Base-by-base conservation (phyloP, 1,284 basidiomycete genomes). In the Fomitopsis pinicola region DNA sequence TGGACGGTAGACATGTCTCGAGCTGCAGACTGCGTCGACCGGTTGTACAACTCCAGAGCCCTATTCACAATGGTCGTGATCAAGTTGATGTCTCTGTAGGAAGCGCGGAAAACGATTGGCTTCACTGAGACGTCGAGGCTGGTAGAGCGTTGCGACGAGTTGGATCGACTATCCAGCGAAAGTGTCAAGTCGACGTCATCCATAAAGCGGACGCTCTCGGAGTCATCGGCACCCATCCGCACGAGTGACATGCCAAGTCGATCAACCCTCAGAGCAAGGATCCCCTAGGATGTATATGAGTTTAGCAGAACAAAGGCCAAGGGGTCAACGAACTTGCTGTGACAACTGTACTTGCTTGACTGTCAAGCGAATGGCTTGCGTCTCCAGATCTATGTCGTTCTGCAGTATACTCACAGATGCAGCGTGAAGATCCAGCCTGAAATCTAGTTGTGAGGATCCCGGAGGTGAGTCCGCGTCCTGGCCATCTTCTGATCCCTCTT, bases 241-340 rank as follows among this genome's bases (percentile, higher is more conserved):
- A 90, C 88, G 48, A 99, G 82, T 17, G 95, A 98, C 95, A 99
- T 98, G 46, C 97, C 97, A 10, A 98, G 81, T 58, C 85, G 85
- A 61, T 85, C 87, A 44, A 99, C 79, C 60, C 86, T 94, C 64
- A 99, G 77, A 0, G 95, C 93, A 65, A 96, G 72, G 40, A 97
- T 87, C 19, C 89, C 89, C 89, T 95, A 33, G 30, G 60, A 17
- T 53, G 17, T 15, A n/a, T 55, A n/a, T 28, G 0, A 59, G 26
- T 38, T 26, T 35, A 42, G 10, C 14, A 56, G 40, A 14, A 33
- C 7, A 4, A 19, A 17, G 9, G 10, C 8, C 33, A 4, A 12
- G n/a, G 4, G 19, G 7, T 6, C 9, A 12, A 53, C 59, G 2
- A 68, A 89, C 94, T 84, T 98, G 97, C 73, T 97, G 95, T 12